Evolutionary conservation across 2,329 filamentous ascomycete species (phyloP).

Genomic region (Epichloe elymi): DNA sequence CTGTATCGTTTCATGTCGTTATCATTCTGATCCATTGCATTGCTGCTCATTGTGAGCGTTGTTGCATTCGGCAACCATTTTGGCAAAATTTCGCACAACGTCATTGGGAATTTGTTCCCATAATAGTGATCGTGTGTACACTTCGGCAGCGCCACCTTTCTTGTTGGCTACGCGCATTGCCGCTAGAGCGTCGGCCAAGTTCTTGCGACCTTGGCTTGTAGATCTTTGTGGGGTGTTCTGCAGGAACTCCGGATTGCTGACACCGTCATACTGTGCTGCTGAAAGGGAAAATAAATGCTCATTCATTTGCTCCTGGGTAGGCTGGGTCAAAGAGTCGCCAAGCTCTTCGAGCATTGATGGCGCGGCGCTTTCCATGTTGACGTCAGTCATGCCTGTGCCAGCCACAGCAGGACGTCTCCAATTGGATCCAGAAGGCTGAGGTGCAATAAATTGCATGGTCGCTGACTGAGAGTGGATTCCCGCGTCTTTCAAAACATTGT

Average conservation of each 20-base stretch:
- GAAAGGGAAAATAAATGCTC: slow-evolving; percentile 82
- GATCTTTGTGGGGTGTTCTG: slow-evolving; percentile 40
- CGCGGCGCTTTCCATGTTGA: slow-evolving; percentile 25
- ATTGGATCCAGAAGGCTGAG: slow-evolving; percentile 37
- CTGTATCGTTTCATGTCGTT: slow-evolving; percentile 20
- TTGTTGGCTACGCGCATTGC: slow-evolving; percentile 62
- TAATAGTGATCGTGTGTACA: slow-evolving; percentile 83
- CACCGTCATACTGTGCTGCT: slow-evolving; percentile 74
- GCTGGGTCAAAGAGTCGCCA: slow-evolving; percentile 55
- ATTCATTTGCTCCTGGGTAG: slow-evolving; percentile 72
- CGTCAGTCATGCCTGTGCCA: slow-evolving; percentile 31
- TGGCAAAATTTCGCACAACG: slow-evolving; percentile 83
- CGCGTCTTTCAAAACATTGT: slow-evolving; percentile 72
- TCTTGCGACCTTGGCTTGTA: slow-evolving; percentile 53
- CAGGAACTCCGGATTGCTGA: slow-evolving; percentile 54
- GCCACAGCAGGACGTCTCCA: slow-evolving; percentile 30
- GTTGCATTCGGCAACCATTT: slow-evolving; percentile 72
- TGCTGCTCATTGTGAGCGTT: slow-evolving; percentile 29
- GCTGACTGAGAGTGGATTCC: slow-evolving; percentile 39
- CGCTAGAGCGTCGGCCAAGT: slow-evolving; percentile 67
- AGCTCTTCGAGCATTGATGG: slow-evolving; percentile 53
- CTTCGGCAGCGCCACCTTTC: slow-evolving; percentile 60
- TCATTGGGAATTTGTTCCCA: slow-evolving; percentile 91
- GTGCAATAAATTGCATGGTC: slow-evolving; percentile 31
- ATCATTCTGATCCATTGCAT: slow-evolving; percentile 30